These are phyloP conservation scores for Acephala macrosclerotiorum DNA, from an alignment of 2,329 filamentous ascomycete genomes.

Conservation along the genomic window DNA sequence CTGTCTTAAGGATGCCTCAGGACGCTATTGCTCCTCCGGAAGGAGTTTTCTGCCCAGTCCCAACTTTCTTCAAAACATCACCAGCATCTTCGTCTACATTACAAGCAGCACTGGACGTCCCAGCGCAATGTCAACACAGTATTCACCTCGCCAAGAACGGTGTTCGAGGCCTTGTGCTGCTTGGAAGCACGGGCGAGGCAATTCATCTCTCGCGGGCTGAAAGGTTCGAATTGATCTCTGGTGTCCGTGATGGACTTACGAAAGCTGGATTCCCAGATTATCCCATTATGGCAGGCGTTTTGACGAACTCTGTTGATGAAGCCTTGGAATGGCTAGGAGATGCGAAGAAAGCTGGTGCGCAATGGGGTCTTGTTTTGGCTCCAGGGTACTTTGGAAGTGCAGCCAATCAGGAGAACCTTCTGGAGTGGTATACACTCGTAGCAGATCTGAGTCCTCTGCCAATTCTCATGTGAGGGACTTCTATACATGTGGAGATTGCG, in stretches of 20 bases:
- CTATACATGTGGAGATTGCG: background rate
- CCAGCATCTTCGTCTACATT: constrained; percentile 18
- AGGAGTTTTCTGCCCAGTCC: constrained; percentile 62
- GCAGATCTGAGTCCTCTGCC: constrained; percentile 66
- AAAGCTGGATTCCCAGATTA: constrained; percentile 61
- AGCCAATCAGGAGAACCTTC: constrained; percentile 62
- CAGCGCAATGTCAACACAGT: constrained; percentile 61
- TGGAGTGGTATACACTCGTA: constrained; percentile 65
- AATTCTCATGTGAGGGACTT: constrained; percentile 60
- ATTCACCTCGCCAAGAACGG: constrained; percentile 64
- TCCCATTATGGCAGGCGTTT: constrained; percentile 63
- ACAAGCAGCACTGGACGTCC: constrained; percentile 55
- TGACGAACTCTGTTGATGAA: constrained; percentile 63
- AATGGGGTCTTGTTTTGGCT: constrained; percentile 67
- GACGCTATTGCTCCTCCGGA: background rate
- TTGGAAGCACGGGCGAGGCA: constrained; percentile 68
- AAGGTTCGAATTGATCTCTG: constrained; percentile 58
- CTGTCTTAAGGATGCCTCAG: background rate
- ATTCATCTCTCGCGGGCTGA: constrained; percentile 64
- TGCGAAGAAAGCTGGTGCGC: constrained; percentile 63
- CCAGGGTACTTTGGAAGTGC: constrained; percentile 68
- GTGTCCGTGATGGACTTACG: constrained; percentile 60
- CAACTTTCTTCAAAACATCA: constrained; percentile 60
- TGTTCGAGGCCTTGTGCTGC: constrained; percentile 64
- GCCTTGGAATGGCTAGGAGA: constrained; percentile 56